A percentile compares a stretch with the other conserved stretches of the same genome.
Evolutionary conservation across 2,329 filamentous ascomycete species (phyloP).

Genomic region (Phaeosphaeria sp.): DNA sequence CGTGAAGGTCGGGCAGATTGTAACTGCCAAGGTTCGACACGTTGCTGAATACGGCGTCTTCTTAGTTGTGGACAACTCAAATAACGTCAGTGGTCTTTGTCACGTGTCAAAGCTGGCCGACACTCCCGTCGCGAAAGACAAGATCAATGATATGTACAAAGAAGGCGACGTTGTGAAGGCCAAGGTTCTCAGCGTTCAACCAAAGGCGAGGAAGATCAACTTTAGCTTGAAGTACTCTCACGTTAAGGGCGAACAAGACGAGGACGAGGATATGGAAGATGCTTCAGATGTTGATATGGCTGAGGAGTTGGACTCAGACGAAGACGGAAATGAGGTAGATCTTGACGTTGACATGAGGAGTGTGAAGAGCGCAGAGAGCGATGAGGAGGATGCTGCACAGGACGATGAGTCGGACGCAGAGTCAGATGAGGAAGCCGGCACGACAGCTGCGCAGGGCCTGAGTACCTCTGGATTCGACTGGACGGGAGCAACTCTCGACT

Average conservation of each 20-base stretch:
- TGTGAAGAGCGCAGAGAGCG: slow-evolving; percentile 47
- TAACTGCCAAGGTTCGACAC: slow-evolving; percentile 90
- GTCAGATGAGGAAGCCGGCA: slow-evolving; percentile 27
- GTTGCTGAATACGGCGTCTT: slow-evolving; percentile 96
- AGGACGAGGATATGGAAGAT: slow-evolving; percentile 47
- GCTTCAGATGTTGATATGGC: slow-evolving; percentile 37
- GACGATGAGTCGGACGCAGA: slow-evolving; percentile 44
- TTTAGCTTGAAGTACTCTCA: slow-evolving; percentile 94
- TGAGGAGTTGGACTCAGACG: slow-evolving; percentile 50
- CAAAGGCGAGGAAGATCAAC: slow-evolving; percentile 77
- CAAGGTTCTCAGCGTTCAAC: slow-evolving; percentile 79
- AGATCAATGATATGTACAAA: slow-evolving; percentile 88
- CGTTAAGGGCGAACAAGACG: slow-evolving; percentile 66
- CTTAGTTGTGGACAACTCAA: slow-evolving; percentile 84
- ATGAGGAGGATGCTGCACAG: slow-evolving; percentile 44
- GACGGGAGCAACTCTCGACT: slow-evolving; percentile 68
- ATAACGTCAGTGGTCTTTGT: slow-evolving; percentile 90
- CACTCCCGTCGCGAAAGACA: slow-evolving; percentile 78
- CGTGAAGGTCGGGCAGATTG: slow-evolving; percentile 76
- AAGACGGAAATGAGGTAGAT: slow-evolving; percentile 47
- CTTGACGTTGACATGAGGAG: slow-evolving; percentile 54
- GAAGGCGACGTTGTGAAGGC: slow-evolving; percentile 95
- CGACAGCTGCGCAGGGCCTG: slow-evolving; percentile 59
- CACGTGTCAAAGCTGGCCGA: slow-evolving; percentile 93
- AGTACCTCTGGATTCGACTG: slow-evolving; percentile 85